phyloP scores from a whole-genome alignment of 352 stramenopile genomes.

The Phytophthora capsici region DNA sequence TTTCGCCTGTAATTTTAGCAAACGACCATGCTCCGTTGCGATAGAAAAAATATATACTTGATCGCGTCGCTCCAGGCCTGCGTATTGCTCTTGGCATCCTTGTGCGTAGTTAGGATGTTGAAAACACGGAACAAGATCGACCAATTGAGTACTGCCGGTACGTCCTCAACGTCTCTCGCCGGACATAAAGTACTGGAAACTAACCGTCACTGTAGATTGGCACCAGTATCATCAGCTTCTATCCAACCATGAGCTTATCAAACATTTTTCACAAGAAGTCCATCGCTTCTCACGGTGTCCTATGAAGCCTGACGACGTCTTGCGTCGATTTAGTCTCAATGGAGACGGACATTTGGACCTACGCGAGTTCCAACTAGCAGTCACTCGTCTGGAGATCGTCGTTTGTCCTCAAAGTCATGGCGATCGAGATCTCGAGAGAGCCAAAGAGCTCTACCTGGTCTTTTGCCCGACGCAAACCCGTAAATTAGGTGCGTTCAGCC shows the following conservation, averaged over 20 bases:
- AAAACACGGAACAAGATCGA: slow-evolving; percentile 76
- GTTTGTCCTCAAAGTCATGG: slow-evolving; percentile 13
- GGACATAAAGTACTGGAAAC: not conserved
- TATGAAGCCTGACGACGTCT: slow-evolving; percentile 73
- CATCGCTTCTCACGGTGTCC: slow-evolving; percentile 61
- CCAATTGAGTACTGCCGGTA: slow-evolving; percentile 77
- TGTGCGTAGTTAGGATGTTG: slow-evolving; percentile 40
- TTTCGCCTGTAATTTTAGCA: slow-evolving; percentile 36
- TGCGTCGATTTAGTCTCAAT: slow-evolving; percentile 80
- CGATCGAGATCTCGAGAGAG: slow-evolving; percentile 35
- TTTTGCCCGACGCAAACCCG: slow-evolving; percentile 73
- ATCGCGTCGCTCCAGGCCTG: slow-evolving; percentile 16
- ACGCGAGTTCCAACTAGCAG: slow-evolving; percentile 74
- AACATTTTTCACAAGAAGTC: slow-evolving; percentile 69
- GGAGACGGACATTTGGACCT: slow-evolving; percentile 77
- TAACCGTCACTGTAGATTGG: slow-evolving; percentile 47
- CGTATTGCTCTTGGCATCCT: slow-evolving; percentile 8
- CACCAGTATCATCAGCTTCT: slow-evolving; percentile 75
- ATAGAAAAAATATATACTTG: slow-evolving; percentile 10
- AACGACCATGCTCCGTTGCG: slow-evolving; percentile 9
- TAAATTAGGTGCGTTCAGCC: slow-evolving; percentile 55
- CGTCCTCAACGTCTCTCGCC: not conserved
- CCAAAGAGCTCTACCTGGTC: slow-evolving; percentile 63
- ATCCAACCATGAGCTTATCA: slow-evolving; percentile 56
- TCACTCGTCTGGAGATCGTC: slow-evolving; percentile 76